Conservation (phyloP, 2,329 filamentous ascomycete genomes). For the Fusarium dimerum region DNA sequence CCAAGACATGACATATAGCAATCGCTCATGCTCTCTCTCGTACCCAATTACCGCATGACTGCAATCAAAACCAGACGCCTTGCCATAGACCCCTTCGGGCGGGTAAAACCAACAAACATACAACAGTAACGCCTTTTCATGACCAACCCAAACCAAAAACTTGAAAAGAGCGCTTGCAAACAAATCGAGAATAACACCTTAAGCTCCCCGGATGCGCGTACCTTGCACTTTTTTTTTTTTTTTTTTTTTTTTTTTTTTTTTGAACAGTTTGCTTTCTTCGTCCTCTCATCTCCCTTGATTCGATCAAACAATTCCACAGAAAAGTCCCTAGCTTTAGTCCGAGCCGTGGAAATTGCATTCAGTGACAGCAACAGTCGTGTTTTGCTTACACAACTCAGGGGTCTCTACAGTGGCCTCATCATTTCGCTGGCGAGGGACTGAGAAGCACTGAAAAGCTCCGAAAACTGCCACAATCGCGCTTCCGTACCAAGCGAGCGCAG, state of each 20-base stretch:
- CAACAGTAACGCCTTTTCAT: background rate
- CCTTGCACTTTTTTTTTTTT: background rate
- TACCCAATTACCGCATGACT: slow-evolving; percentile 1
- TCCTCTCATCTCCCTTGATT: no score
- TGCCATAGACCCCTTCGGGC: slow-evolving; percentile 7
- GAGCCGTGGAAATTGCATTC: slow-evolving; percentile 35
- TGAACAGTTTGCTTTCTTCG: background rate
- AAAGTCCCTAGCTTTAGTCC: slow-evolving; percentile 3
- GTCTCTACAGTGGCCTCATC: slow-evolving; percentile 33
- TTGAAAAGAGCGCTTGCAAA: slow-evolving; percentile 4
- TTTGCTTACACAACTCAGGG: slow-evolving; percentile 20
- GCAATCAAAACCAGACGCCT: slow-evolving; percentile 9
- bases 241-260: background rate
- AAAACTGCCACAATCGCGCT: slow-evolving; percentile 57
- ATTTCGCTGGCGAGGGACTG: slow-evolving; percentile 41
- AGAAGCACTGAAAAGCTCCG: slow-evolving; percentile 63
- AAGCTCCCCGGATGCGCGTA: background rate
- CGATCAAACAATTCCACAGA: background rate
- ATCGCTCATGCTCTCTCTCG: no score
- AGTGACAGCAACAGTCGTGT: slow-evolving; percentile 21
- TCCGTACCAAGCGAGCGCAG: slow-evolving; percentile 64
- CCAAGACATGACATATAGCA: no score
- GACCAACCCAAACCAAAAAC: slow-evolving; percentile 1
- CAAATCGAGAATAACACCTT: background rate
- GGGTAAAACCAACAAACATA: background rate